Evolutionary conservation across 1,284 basidiomycete species (phyloP), one percentile per base, ranked within the genome.

Genomic region (Mycena citricolor): DNA sequence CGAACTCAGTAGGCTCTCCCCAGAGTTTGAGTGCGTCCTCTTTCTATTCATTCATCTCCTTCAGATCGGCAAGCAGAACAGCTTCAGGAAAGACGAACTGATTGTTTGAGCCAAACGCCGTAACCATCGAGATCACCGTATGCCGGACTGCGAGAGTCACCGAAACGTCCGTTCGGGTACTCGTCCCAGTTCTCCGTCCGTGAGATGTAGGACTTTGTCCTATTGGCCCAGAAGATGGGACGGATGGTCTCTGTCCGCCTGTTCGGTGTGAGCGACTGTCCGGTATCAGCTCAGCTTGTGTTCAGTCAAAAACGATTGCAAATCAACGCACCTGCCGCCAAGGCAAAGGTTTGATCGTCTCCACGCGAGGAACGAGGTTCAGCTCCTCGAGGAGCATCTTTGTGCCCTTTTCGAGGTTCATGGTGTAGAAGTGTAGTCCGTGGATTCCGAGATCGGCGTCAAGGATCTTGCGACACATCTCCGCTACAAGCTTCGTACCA

Each of bases 111-210:
- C 65, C 77, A 86, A 38, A 93, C 80, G 43, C 91, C 91, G 64
- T 95, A 98, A 4, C 94, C 94, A 60, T 99, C 95, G 45, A 98
- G 74, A 67, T 99, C 97, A 60, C 95, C 95, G 58, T 97, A 99
- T 2, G 97, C 97, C 17, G 95, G 95, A 75, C 87, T 91, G 49
- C 95, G 81, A 11, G 94, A 87, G 67, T 99, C 95, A 57, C 95
- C 97, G 61, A 97, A 99, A 53, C 95, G 89, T 54, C 95, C 97
- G 65, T 99, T 99, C 34, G 95, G 95, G 66, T 95, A 99, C 67
- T 99, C 97, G 66, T 99, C 95, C 95, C 95, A 99, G 60, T 94
- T 90, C 63, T 92, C 90, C 17, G 92, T 95, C 39, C 94, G 85
- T 12, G 90, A 90, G 31, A 95, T 73, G 64, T 95, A 95, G 4